Percentiles rank a stretch among this genome's conserved stretches.
These are phyloP conservation scores for Cryptosporidium ubiquitum DNA, from an alignment of 169 alveolate species.

Conservation along the genomic window DNA sequence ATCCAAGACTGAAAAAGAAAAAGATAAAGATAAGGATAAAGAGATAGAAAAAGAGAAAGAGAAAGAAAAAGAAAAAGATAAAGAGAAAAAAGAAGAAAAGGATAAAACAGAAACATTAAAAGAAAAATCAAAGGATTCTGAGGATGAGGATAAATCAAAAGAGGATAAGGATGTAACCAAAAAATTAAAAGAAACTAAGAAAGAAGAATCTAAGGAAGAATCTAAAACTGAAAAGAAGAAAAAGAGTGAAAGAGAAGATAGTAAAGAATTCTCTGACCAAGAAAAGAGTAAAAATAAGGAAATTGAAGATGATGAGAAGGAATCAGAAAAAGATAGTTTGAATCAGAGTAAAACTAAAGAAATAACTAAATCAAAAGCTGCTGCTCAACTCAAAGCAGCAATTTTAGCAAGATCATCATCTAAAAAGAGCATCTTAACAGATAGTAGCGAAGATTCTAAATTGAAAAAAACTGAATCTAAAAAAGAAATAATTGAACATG, in stretches of 20 bases:
- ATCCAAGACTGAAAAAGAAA: not conserved
- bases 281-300: not conserved
- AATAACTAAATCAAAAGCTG: conserved; percentile 26
- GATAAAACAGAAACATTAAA: not conserved
- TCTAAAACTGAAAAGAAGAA: not conserved
- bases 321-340: not conserved
- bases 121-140: not conserved
- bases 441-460: not conserved
- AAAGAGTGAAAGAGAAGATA: not conserved
- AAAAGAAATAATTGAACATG: not conserved
- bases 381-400: conserved; percentile 57
- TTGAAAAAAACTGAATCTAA: not conserved
- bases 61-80: too few relatives aligned
- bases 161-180: not conserved
- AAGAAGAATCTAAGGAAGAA: not conserved
- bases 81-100: not conserved
- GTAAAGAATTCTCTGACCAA: not conserved
- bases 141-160: not conserved
- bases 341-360: conserved; percentile 11
- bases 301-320: conserved; percentile 5
- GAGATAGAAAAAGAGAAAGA: too few relatives aligned
- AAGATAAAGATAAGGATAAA: too few relatives aligned
- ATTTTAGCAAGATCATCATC: conserved; percentile 46
- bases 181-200: not conserved
- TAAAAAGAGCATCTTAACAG: not conserved